Conservation (phyloP, 257 asterid species). For the Nicotiana tabacum region DNA sequence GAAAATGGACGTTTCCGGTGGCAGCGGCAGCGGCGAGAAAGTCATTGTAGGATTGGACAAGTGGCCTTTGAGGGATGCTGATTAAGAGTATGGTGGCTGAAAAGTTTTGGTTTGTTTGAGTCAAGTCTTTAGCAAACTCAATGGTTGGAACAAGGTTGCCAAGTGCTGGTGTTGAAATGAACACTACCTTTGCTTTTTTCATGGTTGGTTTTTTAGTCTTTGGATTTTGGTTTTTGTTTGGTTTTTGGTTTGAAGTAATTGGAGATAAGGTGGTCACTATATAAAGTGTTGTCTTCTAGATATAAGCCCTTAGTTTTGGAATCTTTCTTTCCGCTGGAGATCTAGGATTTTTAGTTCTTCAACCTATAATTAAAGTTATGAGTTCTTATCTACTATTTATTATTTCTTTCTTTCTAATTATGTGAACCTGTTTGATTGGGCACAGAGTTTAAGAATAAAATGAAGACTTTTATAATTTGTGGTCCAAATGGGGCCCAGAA, state of each 20-base stretch:
- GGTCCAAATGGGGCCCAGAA: too few relatives aligned
- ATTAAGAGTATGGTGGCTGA: constrained; percentile 15
- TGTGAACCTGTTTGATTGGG: too few relatives aligned
- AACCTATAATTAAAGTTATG: too few relatives aligned
- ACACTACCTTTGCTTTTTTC: constrained; percentile 13
- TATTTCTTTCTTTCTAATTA: too few relatives aligned
- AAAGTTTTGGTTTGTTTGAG: neutral
- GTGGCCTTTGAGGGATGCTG: constrained; percentile 12
- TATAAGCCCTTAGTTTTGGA: too few relatives aligned
- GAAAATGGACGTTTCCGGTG: neutral
- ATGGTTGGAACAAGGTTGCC: constrained; percentile 18
- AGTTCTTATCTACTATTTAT: too few relatives aligned
- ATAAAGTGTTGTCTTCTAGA: neutral
- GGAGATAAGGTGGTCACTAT: neutral
- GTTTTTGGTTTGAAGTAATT: neutral
- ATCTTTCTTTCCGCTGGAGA: too few relatives aligned
- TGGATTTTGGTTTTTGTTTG: neutral
- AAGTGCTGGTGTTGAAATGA: constrained; percentile 15
- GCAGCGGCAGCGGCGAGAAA: neutral
- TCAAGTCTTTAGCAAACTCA: constrained; percentile 15
- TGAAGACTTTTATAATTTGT: too few relatives aligned
- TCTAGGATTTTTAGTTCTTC: too few relatives aligned
- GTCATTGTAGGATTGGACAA: constrained; percentile 8
- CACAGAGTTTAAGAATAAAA: too few relatives aligned
- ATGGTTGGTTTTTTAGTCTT: neutral